A percentile compares a stretch with the other conserved stretches of the same genome.
These are phyloP conservation scores for Batkoa obscura DNA, from an alignment of 371 early-diverging fungal genomes.

Conservation along the genomic window DNA sequence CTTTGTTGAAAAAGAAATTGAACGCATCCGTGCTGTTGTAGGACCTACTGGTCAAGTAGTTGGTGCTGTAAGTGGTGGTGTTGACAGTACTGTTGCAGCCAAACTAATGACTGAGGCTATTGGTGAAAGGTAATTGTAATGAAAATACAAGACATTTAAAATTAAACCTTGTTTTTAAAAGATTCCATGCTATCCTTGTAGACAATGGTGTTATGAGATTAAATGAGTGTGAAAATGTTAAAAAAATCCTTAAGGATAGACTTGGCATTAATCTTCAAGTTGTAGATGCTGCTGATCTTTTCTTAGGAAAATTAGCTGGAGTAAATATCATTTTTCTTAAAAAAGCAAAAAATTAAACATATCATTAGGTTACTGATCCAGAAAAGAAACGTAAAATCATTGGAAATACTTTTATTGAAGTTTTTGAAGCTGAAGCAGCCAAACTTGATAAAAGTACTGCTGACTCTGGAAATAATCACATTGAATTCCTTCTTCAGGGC, in stretches of 20 bases:
- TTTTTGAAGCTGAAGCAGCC: conserved; percentile 86
- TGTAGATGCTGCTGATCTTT: conserved; percentile 73
- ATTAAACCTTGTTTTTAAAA: not conserved
- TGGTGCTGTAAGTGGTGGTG: conserved; percentile 94
- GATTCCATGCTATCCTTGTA: conserved; percentile 91
- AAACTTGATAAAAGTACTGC: conserved; percentile 58
- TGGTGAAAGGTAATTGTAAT: conserved; percentile 32
- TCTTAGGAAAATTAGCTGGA: conserved; percentile 70
- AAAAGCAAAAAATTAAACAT: too few relatives aligned
- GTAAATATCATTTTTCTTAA: conserved; percentile 8
- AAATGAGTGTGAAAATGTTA: conserved; percentile 74
- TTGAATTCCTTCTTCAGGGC: conserved; percentile 90
- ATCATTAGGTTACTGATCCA: conserved; percentile 42
- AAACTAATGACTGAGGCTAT: conserved; percentile 91
- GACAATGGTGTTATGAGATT: conserved; percentile 97
- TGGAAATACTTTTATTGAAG: conserved; percentile 94
- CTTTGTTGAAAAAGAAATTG: conserved; percentile 92
- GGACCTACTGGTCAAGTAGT: conserved; percentile 85
- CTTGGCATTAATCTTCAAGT: conserved; percentile 89
- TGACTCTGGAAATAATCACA: conserved; percentile 33
- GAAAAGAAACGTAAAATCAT: conserved; percentile 95
- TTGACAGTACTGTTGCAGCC: conserved; percentile 92
- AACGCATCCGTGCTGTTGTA: conserved; percentile 73
- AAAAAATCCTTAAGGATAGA: conserved; percentile 62
- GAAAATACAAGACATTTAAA: too few relatives aligned